Conservation (phyloP, 495 filamentous ascomycete species). For the Hyaloscypha bicolor region DNA sequence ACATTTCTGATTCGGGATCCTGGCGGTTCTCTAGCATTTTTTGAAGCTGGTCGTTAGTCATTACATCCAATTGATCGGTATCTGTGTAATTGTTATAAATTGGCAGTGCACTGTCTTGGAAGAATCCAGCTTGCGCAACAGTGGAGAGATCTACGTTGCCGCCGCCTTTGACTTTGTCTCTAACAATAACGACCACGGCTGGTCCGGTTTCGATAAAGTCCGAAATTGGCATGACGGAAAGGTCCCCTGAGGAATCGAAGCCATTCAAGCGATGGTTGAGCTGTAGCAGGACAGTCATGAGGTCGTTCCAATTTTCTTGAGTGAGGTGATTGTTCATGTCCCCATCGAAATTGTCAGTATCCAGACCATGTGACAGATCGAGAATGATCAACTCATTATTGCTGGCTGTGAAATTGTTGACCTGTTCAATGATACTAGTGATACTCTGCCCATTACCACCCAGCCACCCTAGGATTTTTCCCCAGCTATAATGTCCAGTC, state of each 20-base stretch:
- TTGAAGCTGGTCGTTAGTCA: background rate
- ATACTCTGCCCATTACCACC: conserved; percentile 7
- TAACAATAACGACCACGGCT: background rate
- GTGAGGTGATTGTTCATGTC: background rate
- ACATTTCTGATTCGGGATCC: background rate
- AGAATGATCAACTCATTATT: background rate
- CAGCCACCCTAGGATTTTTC: background rate
- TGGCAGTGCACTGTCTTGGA: background rate
- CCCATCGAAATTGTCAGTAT: conserved; percentile 1
- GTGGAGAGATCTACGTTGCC: no score
- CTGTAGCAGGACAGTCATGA: background rate
- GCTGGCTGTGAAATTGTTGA: conserved; percentile 7
- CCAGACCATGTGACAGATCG: background rate
- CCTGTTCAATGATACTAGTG: background rate
- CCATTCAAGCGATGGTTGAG: background rate
- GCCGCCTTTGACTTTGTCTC: no score
- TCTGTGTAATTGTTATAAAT: background rate
- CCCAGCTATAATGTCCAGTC: conserved; percentile 2
- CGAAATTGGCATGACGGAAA: background rate
- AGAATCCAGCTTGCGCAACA: background rate
- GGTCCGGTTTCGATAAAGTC: background rate
- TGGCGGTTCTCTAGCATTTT: background rate
- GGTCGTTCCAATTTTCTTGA: background rate
- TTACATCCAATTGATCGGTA: background rate
- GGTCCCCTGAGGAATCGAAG: background rate